These are phyloP conservation scores for Blumeria graminis DNA, from an alignment of 2,329 filamentous ascomycete genomes.

Conservation along the genomic window DNA sequence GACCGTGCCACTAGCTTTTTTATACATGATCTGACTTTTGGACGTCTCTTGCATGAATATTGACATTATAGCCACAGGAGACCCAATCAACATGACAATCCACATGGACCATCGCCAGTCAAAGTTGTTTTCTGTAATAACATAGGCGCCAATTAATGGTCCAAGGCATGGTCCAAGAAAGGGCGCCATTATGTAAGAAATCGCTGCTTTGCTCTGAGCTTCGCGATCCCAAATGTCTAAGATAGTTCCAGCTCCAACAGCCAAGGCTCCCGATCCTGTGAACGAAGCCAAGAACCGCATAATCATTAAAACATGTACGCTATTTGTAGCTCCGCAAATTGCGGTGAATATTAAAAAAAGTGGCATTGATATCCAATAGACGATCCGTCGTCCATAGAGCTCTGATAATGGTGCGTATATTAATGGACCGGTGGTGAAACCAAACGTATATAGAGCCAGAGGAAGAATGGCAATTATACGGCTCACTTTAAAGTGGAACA, in stretches of 20 bases:
- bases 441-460: constrained; percentile 33
- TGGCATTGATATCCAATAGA: constrained; percentile 34
- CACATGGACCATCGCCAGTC: constrained; percentile 11
- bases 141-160: constrained; percentile 11
- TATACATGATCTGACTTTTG: constrained; percentile 7
- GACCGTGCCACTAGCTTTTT: constrained; percentile 15
- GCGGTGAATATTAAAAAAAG: constrained; percentile 36
- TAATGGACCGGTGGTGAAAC: constrained; percentile 33
- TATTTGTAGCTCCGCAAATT: constrained; percentile 29
- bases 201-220: constrained; percentile 10
- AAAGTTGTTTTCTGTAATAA: constrained; percentile 13
- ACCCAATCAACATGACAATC: constrained; percentile 11
- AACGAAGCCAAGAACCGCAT: constrained; percentile 40
- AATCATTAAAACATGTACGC: constrained; percentile 33
- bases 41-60: constrained; percentile 18
- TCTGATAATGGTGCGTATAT: constrained; percentile 45
- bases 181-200: constrained; percentile 9
- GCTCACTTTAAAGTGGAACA: constrained; percentile 27
- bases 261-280: constrained; percentile 24
- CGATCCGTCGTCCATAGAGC: constrained; percentile 31
- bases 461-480: constrained; percentile 32
- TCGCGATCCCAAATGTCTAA: constrained; percentile 23
- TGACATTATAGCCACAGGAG: constrained; percentile 16
- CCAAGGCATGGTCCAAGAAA: constrained; percentile 11
- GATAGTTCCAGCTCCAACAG: constrained; percentile 17